Evolutionary conservation across 352 stramenopile species (phyloP).

Genomic region (Achlya hypogyna): DNA sequence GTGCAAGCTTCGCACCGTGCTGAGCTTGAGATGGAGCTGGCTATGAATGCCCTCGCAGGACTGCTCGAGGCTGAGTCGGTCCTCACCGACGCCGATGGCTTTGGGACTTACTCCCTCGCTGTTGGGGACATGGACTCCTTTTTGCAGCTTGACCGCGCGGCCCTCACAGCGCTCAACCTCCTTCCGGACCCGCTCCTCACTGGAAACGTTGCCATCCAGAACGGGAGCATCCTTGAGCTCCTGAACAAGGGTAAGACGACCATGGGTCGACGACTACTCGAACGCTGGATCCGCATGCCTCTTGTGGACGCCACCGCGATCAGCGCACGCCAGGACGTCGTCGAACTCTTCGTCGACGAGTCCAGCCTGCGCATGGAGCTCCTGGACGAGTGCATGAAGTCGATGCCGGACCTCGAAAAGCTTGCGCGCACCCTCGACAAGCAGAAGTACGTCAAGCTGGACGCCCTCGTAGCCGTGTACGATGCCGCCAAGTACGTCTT

Average conservation of each 20-base stretch:
- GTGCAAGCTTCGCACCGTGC: slow-evolving; percentile 47
- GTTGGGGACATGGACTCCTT: slow-evolving; percentile 68
- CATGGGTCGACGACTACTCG: slow-evolving; percentile 89
- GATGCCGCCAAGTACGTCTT: slow-evolving; percentile 63
- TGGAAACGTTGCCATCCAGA: slow-evolving; percentile 8
- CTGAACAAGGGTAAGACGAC: slow-evolving; percentile 91
- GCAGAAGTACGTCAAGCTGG: slow-evolving; percentile 67
- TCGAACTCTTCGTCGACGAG: slow-evolving; percentile 89
- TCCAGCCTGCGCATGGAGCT: slow-evolving; percentile 77
- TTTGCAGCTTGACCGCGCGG: slow-evolving; percentile 90
- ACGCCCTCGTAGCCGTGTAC: slow-evolving; percentile 75
- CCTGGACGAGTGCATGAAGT: slow-evolving; percentile 82
- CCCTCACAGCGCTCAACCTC: slow-evolving; percentile 88
- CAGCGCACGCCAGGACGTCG: slow-evolving; percentile 80
- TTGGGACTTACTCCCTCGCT: slow-evolving; percentile 59
- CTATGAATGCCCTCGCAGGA: slow-evolving; percentile 53
- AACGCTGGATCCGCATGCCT: slow-evolving; percentile 96
- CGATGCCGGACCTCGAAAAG: slow-evolving; percentile 66
- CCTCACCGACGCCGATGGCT: slow-evolving; percentile 55
- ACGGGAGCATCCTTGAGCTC: slow-evolving; percentile 88
- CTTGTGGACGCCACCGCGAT: slow-evolving; percentile 86
- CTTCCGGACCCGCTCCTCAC: slow-evolving; percentile 57
- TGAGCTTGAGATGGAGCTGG: slow-evolving; percentile 58
- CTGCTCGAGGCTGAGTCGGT: slow-evolving; percentile 58
- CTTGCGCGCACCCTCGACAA: slow-evolving; percentile 55